phyloP scores from a whole-genome alignment of 2,329 filamentous ascomycete genomes.

The Acarospora socialis region DNA sequence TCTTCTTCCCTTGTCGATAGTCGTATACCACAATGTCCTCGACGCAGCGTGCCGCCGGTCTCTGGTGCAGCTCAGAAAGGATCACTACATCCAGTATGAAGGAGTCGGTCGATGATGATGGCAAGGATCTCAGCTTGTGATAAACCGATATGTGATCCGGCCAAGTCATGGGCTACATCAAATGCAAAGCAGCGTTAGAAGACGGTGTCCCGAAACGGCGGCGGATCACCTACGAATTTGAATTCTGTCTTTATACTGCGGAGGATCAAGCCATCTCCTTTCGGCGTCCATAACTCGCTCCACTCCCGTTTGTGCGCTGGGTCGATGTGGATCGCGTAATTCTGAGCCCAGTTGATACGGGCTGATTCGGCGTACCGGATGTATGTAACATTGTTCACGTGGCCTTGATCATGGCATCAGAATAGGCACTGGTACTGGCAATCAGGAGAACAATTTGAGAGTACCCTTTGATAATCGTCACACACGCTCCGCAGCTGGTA shows the following conservation, averaged over 20 bases:
- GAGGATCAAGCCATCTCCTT: slow-evolving; percentile 58
- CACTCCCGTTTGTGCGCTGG: slow-evolving; percentile 48
- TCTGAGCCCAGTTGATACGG: slow-evolving; percentile 62
- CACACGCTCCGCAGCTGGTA: slow-evolving; percentile 12
- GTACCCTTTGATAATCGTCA: no score
- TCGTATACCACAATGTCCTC: slow-evolving; percentile 76
- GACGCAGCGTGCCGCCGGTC: slow-evolving; percentile 56
- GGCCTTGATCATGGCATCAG: slow-evolving; percentile 33
- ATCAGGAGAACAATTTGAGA: no score
- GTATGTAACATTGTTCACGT: slow-evolving; percentile 81
- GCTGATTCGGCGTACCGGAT: slow-evolving; percentile 71
- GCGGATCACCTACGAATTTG: slow-evolving; percentile 55
- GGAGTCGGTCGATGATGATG: slow-evolving; percentile 32
- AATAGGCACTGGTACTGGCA: no score
- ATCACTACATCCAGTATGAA: slow-evolving; percentile 51
- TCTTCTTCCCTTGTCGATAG: slow-evolving; percentile 45
- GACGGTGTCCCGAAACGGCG: background rate
- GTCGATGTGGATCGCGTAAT: slow-evolving; percentile 51
- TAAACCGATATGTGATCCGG: slow-evolving; percentile 74
- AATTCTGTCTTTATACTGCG: slow-evolving; percentile 69
- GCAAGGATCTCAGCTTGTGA: slow-evolving; percentile 53
- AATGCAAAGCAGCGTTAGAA: background rate
- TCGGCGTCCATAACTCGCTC: slow-evolving; percentile 53
- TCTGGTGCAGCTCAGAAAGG: slow-evolving; percentile 58
- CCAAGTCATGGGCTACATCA: slow-evolving; percentile 51